These are phyloP conservation scores for Mycena venus DNA, from an alignment of 768 basidiomycete species.

Conservation along the genomic window DNA sequence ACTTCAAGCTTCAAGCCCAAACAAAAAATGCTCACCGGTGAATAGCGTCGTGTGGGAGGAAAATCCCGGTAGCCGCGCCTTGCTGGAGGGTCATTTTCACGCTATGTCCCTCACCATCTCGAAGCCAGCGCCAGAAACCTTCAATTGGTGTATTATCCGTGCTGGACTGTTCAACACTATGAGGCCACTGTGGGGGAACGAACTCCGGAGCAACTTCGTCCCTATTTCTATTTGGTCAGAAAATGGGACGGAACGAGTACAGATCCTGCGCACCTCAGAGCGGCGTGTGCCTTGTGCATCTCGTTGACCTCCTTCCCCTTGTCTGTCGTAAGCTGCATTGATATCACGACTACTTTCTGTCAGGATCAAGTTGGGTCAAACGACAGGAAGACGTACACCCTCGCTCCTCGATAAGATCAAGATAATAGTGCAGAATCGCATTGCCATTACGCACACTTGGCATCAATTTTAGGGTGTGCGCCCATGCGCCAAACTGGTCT, in stretches of 20 bases:
- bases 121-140: constrained; percentile 2
- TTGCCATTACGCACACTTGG: neutral
- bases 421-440: constrained; percentile 5
- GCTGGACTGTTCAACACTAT: constrained; percentile 6
- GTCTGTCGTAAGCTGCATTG: neutral
- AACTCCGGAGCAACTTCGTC: too few species aligned
- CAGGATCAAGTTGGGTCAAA: neutral
- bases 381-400: neutral
- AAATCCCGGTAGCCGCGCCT: too few species aligned
- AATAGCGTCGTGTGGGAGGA: too few species aligned
- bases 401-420: neutral
- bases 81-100: too few species aligned
- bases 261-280: neutral
- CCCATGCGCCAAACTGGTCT: neutral
- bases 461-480: neutral
- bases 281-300: neutral
- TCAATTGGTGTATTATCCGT: too few species aligned
- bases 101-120: neutral
- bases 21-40: neutral
- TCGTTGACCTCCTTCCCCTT: neutral
- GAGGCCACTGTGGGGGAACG: neutral
- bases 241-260: neutral
- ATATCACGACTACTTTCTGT: neutral
- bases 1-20: too few species aligned
- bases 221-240: too few species aligned